These are phyloP conservation scores for Yamadazyma akitaensis DNA, from an alignment of 805 yeast species.

Conservation along the genomic window DNA sequence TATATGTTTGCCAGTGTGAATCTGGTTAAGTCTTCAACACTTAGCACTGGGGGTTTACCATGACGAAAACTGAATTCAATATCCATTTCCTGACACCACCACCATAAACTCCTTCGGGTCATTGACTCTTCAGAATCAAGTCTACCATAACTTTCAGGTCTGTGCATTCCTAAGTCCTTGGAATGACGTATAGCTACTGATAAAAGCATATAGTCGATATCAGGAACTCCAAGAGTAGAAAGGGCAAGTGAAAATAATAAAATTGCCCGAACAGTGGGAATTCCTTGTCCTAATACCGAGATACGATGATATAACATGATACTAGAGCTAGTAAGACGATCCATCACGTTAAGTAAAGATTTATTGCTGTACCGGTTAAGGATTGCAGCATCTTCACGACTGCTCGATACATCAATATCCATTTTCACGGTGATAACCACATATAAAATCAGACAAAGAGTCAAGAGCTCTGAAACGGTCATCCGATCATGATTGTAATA, in stretches of 20 bases:
- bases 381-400: neutral
- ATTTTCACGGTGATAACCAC: constrained; percentile 3
- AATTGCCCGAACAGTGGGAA: constrained; percentile 49
- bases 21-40: constrained; percentile 9
- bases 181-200: constrained; percentile 37
- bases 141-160: constrained; percentile 25
- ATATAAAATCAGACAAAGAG: constrained; percentile 4
- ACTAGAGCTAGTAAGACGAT: constrained; percentile 19
- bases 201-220: constrained; percentile 26
- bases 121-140: constrained; percentile 18
- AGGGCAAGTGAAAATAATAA: constrained; percentile 43
- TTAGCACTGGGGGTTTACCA: constrained; percentile 39
- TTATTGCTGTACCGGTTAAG: neutral
- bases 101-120: constrained; percentile 31
- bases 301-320: constrained; percentile 52
- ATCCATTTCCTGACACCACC: constrained; percentile 32
- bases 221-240: constrained; percentile 24
- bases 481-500: constrained; percentile 8
- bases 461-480: constrained; percentile 9
- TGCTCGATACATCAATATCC: neutral
- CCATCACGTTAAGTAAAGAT: neutral
- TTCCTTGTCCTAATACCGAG: constrained; percentile 48
- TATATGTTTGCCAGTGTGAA: neutral
- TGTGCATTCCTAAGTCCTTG: constrained; percentile 39
- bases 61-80: constrained; percentile 35